A percentile compares a stretch with the other conserved stretches of the same genome.
phyloP scores from a whole-genome alignment of 2,329 filamentous ascomycete genomes.

The Sclerotinia nivalis region DNA sequence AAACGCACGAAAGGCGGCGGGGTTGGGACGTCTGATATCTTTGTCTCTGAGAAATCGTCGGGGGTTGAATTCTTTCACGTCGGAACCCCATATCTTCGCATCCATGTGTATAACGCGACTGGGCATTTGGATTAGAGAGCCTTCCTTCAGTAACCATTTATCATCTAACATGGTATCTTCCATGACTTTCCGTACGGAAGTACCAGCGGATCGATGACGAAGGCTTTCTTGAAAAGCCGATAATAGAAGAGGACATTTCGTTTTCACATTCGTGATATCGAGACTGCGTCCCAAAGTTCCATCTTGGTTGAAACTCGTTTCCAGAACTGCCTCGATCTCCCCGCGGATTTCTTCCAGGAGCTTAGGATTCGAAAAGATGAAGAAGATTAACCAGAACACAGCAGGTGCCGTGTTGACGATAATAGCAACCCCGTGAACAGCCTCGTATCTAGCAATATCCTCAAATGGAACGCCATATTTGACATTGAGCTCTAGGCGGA shows the following conservation, averaged over 20 bases:
- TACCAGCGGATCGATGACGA: conserved; percentile 44
- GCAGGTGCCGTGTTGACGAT: conserved; percentile 46
- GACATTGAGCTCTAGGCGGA: conserved; percentile 41
- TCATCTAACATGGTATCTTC: conserved; percentile 42
- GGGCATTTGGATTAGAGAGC: conserved; percentile 41
- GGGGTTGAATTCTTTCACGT: conserved; percentile 41
- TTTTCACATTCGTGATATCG: conserved; percentile 17
- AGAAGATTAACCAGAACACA: conserved; percentile 40
- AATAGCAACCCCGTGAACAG: conserved; percentile 45
- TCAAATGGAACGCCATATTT: conserved; percentile 40
- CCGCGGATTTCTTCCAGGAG: conserved; percentile 40
- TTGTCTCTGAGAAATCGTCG: conserved; percentile 38
- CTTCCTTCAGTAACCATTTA: conserved; percentile 44
- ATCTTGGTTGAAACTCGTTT: background rate
- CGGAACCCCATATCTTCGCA: conserved; percentile 41
- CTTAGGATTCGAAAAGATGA: conserved; percentile 42
- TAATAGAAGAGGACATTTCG: conserved; percentile 44
- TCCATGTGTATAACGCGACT: conserved; percentile 38
- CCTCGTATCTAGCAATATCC: conserved; percentile 41
- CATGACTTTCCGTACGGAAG: conserved; percentile 43
- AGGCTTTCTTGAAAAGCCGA: conserved; percentile 46
- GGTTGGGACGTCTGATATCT: conserved; percentile 30
- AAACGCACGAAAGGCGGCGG: conserved; percentile 42
- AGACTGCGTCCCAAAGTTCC: background rate
- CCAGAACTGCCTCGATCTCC: conserved; percentile 16